Conservation (phyloP, 495 filamentous ascomycete species). For the Aspergillus leporis region DNA sequence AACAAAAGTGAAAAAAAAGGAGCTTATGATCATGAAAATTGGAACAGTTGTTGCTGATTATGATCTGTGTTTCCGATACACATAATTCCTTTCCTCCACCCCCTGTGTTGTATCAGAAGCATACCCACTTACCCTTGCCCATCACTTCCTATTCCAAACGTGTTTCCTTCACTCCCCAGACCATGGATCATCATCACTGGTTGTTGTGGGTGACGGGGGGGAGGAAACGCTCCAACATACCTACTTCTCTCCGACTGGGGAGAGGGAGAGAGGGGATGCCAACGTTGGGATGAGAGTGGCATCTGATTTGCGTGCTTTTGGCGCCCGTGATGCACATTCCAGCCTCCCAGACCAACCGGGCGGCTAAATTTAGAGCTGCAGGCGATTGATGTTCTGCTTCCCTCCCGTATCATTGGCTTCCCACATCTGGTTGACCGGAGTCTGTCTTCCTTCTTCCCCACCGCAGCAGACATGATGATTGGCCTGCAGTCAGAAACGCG, state of each 20-base stretch:
- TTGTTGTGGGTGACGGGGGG: slow-evolving; percentile 1
- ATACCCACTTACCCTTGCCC: slow-evolving; percentile 6
- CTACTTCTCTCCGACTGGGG: not conserved
- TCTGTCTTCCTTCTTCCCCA: slow-evolving; percentile 13
- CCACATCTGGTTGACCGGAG: slow-evolving; percentile 18
- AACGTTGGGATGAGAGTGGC: slow-evolving; percentile 24
- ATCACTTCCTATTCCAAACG: slow-evolving; percentile 11
- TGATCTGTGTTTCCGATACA: slow-evolving; percentile 19
- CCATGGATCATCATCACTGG: slow-evolving; percentile 13
- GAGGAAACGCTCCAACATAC: not conserved
- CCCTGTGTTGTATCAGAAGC: slow-evolving; percentile 17
- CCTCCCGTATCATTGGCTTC: slow-evolving; percentile 17
- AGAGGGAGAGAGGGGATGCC: slow-evolving; percentile 6
- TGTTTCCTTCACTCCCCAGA: slow-evolving; percentile 10
- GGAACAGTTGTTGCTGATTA: not conserved
- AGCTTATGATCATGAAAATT: not conserved
- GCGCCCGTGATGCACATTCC: slow-evolving; percentile 36
- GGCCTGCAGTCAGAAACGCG: slow-evolving; percentile 21
- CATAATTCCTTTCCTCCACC: slow-evolving; percentile 12
- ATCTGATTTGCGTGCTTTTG: slow-evolving; percentile 40
- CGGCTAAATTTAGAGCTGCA: slow-evolving; percentile 49
- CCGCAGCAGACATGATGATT: slow-evolving; percentile 14
- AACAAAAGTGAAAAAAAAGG: slow-evolving; percentile 3
- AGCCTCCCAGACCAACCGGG: slow-evolving; percentile 29
- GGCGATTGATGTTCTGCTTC: slow-evolving; percentile 21